These are phyloP conservation scores for Xylaria flabelliformis DNA, from an alignment of 495 filamentous ascomycete species.

Conservation along the genomic window DNA sequence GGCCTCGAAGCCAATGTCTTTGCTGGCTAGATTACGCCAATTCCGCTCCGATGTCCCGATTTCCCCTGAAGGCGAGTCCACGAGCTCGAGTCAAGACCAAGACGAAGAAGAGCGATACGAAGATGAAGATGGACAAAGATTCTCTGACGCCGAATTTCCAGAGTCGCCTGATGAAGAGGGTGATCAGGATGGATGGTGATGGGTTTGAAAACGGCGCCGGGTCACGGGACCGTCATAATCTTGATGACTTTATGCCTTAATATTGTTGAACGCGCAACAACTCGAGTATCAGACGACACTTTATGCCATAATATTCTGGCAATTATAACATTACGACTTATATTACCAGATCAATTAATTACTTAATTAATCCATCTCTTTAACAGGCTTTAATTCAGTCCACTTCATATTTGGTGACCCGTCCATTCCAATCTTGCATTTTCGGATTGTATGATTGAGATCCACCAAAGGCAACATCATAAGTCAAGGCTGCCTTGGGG, in stretches of 20 bases:
- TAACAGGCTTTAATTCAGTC: not conserved
- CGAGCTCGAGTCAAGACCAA: constrained; percentile 20
- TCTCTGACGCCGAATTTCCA: constrained; percentile 17
- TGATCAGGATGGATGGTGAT: constrained; percentile 34
- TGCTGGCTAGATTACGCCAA: constrained; percentile 33
- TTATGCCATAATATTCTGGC: not conserved
- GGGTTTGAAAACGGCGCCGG: not conserved
- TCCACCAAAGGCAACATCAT: not conserved
- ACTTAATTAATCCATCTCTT: not conserved
- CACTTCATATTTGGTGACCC: not conserved
- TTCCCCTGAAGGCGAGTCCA: constrained; percentile 26
- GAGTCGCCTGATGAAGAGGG: constrained; percentile 32
- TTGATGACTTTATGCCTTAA: not conserved
- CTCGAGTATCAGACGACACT: not conserved
- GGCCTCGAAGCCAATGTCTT: constrained; percentile 29
- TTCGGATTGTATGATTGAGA: not conserved
- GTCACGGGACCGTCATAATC: not conserved
- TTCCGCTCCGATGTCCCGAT: constrained; percentile 36
- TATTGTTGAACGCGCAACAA: not conserved
- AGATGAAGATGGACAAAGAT: constrained; percentile 29
- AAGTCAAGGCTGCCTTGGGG: not conserved
- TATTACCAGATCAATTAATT: not conserved
- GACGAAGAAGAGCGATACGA: constrained; percentile 35
- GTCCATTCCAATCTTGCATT: not conserved
- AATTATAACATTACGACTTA: not conserved